Conservation (phyloP, 2,329 filamentous ascomycete genomes). For the Pyricularia sp. region DNA sequence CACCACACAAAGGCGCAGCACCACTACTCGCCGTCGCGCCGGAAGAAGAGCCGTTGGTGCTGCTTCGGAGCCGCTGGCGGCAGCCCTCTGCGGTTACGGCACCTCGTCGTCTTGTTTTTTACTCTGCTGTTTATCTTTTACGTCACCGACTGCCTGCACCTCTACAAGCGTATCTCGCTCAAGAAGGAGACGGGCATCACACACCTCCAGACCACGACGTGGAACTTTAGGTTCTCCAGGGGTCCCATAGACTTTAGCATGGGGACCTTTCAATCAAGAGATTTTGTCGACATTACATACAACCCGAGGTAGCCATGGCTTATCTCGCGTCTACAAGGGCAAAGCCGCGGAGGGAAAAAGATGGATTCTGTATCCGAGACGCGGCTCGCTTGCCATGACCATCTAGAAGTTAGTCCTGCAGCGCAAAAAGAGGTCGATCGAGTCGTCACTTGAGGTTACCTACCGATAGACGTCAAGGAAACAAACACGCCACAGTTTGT, state of each 20-base stretch:
- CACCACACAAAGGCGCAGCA: not conserved
- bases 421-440: not conserved
- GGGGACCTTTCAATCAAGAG: constrained; percentile 1
- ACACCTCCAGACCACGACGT: constrained; percentile 5
- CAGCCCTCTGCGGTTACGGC: not conserved
- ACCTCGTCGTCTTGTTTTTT: not conserved
- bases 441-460: not conserved
- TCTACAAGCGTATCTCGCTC: constrained; percentile 6
- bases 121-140: constrained; percentile 2
- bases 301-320: not conserved
- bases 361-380: not conserved
- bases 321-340: not conserved
- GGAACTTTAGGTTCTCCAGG: constrained; percentile 5
- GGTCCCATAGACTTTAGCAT: constrained; percentile 2
- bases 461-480: not conserved
- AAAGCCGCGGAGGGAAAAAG: not conserved
- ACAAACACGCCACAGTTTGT: not conserved
- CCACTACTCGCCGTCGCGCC: not conserved
- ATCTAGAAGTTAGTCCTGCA: not conserved
- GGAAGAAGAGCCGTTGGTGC: constrained; percentile 2
- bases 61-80: not conserved
- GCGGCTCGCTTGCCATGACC: not conserved
- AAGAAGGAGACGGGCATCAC: constrained; percentile 4
- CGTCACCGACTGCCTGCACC: constrained; percentile 4
- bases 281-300: constrained; percentile 4